Conservation (phyloP, 192 early-diverging fungal species). For the Phycomyces blakesleeanus region DNA sequence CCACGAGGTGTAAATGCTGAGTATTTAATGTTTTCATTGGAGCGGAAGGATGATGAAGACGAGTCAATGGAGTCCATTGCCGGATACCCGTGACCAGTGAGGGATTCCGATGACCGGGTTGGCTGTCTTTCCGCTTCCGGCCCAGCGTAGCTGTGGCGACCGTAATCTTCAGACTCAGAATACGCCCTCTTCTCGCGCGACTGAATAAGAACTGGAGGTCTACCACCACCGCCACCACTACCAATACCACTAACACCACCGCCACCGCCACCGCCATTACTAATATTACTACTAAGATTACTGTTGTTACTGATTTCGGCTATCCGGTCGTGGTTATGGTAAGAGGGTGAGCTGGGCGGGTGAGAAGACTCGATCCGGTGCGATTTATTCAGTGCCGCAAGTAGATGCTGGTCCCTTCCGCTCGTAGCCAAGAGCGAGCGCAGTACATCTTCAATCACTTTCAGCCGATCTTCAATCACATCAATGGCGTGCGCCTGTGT, state of each 20-base stretch:
- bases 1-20: too few species aligned
- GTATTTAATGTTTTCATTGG: background rate
- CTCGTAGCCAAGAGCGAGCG: constrained; percentile 4
- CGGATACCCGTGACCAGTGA: background rate
- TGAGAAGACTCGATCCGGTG: background rate
- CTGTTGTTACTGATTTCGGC: background rate
- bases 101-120: background rate
- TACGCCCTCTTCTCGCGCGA: background rate
- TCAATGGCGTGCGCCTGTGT: constrained; percentile 4
- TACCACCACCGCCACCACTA: background rate
- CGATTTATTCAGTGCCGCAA: background rate
- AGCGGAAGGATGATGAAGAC: background rate
- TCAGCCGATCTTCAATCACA: constrained; percentile 19
- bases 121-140: background rate
- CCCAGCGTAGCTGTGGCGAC: background rate
- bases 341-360: background rate
- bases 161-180: background rate
- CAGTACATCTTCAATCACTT: constrained; percentile 18
- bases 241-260: too few species aligned
- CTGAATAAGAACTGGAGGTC: background rate
- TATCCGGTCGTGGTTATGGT: background rate
- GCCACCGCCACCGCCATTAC: too few species aligned
- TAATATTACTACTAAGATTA: too few species aligned
- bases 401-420: constrained; percentile 8
- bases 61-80: background rate